Percentiles rank a stretch among this genome's conserved stretches.
phyloP scores from a whole-genome alignment of 2,329 filamentous ascomycete genomes.

The Aureobasidium sp. region DNA sequence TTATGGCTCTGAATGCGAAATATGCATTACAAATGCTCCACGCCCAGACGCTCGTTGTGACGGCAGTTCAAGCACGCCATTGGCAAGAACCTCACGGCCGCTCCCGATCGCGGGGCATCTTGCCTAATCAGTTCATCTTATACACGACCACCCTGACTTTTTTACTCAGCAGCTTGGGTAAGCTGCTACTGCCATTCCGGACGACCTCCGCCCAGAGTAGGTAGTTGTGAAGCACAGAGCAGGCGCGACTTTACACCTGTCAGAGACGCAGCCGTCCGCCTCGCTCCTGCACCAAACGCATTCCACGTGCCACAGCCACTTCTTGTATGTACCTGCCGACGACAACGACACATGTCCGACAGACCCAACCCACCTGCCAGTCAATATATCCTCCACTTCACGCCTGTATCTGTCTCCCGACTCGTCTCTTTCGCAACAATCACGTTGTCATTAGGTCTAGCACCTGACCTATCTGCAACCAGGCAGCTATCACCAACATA shows the following conservation, averaged over 20 bases:
- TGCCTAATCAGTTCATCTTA: conserved; percentile 3
- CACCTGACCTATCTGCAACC: neutral
- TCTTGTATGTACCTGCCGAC: neutral
- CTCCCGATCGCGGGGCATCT: conserved; percentile 5
- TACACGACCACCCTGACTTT: neutral
- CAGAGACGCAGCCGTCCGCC: conserved; percentile 2
- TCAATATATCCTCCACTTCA: neutral
- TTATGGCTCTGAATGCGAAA: neutral
- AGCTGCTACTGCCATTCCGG: neutral
- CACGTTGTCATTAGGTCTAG: too few species aligned
- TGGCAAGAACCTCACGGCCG: neutral
- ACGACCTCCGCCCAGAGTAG: too few species aligned
- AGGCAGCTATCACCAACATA: neutral
- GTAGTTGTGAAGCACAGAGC: neutral
- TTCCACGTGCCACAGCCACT: neutral
- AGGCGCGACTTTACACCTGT: neutral
- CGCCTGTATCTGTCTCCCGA: neutral
- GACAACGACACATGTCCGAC: neutral
- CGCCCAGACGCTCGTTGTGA: neutral
- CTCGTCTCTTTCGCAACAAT: too few species aligned
- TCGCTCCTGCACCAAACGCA: neutral
- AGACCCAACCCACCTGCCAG: neutral
- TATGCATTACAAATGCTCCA: conserved; percentile 13
- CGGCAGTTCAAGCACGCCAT: conserved; percentile 2
- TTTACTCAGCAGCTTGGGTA: neutral